Evolutionary conservation across 257 asterid species (phyloP).

Genomic region (Plantago elongata): DNA sequence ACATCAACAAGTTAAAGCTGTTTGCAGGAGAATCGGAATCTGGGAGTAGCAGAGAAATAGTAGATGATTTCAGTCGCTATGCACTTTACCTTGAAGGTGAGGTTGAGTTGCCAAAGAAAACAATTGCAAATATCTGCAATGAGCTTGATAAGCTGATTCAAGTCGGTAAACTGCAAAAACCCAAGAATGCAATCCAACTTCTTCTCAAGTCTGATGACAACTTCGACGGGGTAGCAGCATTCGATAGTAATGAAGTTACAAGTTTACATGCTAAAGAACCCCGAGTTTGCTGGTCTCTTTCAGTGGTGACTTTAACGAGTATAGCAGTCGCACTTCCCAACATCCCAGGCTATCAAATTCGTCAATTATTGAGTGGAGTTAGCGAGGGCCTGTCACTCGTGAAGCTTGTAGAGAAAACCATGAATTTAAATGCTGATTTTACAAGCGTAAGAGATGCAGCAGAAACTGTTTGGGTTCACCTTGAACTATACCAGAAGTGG

Average conservation of each 20-base stretch:
- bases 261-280: slow-evolving; percentile 1
- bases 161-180: slow-evolving; percentile 1
- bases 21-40: background rate
- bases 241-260: background rate
- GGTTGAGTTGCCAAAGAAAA: background rate
- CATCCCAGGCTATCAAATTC: background rate
- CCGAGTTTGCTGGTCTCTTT: background rate
- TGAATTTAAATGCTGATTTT: slow-evolving; percentile 9
- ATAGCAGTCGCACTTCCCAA: slow-evolving; percentile 6
- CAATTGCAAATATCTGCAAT: slow-evolving; percentile 5
- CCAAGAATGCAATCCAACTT: background rate
- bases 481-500: slow-evolving; percentile 7
- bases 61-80: slow-evolving; percentile 5
- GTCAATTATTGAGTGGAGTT: background rate
- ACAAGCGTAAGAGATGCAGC: slow-evolving; percentile 17
- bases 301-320: slow-evolving; percentile 5
- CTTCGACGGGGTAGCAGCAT: background rate
- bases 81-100: slow-evolving; percentile 18
- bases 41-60: background rate
- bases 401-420: slow-evolving; percentile 15
- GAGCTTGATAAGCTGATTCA: background rate
- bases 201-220: background rate
- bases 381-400: slow-evolving; percentile 14
- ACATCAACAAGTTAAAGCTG: background rate
- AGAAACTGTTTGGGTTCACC: slow-evolving; percentile 18